Base-by-base conservation (phyloP, 768 basidiomycete genomes). In the Krasilnikovozyma curviuscula region DNA sequence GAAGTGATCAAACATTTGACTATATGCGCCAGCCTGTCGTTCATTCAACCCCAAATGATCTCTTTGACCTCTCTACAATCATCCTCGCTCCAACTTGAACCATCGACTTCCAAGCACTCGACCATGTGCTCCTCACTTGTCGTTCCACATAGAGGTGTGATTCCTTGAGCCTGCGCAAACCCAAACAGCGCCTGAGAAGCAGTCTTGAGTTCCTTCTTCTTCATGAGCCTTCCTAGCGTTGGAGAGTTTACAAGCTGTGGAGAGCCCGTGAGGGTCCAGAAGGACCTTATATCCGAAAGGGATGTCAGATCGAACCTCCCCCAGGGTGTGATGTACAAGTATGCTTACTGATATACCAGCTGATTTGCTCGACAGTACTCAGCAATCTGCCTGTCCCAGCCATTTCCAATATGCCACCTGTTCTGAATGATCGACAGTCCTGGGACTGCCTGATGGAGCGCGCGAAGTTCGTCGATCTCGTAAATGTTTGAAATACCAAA, bases 401-500 rank as follows among this genome's bases (percentile, higher is more conserved):
- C 68, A 50, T 84, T 86, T 5, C 75, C 77, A 60, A 83, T 76
- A 56, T 77, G 79, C 83, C 83, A 89, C 41, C 83, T 67, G 61
- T 83, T 82, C 61, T 84, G 53, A 24, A n/a, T n/a, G n/a, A n/a
- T n/a, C n/a, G n/a, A n/a, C n/a, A n/a, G n/a, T n/a, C n/a, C n/a
- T n/a, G n/a, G n/a, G n/a, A n/a, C n/a, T n/a, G n/a, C n/a, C n/a
- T n/a, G n/a, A n/a, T n/a, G n/a, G n/a, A n/a, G n/a, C n/a, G n/a
- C n/a, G n/a, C n/a, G n/a, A n/a, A n/a, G n/a, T n/a, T n/a, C n/a
- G n/a, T n/a, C n/a, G n/a, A n/a, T n/a, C n/a, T n/a, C n/a, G n/a
- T n/a, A n/a, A n/a, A n/a, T n/a, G n/a, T n/a, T n/a, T n/a, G n/a
- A n/a, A n/a, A n/a, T n/a, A n/a, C n/a, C n/a, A n/a, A n/a, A n/a